These are phyloP conservation scores for Ophiostoma australiae DNA, from an alignment of 2,329 filamentous ascomycete genomes.

Conservation along the genomic window DNA sequence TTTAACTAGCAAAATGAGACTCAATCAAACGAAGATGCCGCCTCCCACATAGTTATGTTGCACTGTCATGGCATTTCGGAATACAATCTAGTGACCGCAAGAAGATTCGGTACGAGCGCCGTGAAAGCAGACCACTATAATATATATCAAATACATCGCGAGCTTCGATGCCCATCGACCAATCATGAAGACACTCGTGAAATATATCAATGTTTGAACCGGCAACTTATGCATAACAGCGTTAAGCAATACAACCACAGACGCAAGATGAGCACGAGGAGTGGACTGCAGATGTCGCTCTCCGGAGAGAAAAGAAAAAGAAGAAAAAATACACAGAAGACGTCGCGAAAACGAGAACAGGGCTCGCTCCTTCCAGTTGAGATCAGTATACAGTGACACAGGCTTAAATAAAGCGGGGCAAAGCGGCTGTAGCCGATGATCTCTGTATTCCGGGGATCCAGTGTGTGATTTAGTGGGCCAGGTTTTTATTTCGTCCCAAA, in stretches of 20 bases:
- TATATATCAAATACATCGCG: too few species aligned
- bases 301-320: not conserved
- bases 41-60: not conserved
- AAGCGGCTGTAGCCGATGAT: slow-evolving; percentile 13
- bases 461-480: not conserved
- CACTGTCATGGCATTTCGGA: too few species aligned
- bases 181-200: too few species aligned
- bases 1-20: not conserved
- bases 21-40: not conserved
- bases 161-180: too few species aligned
- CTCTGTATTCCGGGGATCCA: slow-evolving; percentile 1
- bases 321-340: not conserved
- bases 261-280: too few species aligned
- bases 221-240: too few species aligned
- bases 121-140: too few species aligned
- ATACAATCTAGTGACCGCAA: too few species aligned
- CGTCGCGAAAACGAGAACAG: not conserved
- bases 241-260: too few species aligned
- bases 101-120: too few species aligned
- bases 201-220: too few species aligned
- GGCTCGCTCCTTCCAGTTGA: not conserved
- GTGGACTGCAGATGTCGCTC: too few species aligned
- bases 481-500: slow-evolving; percentile 4
- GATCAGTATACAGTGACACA: not conserved
- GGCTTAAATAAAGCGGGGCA: slow-evolving; percentile 5